Percentiles rank a stretch among this genome's conserved stretches.
phyloP scores from a whole-genome alignment of 208 protist species.

The Acanthamoeba culbertsoni region DNA sequence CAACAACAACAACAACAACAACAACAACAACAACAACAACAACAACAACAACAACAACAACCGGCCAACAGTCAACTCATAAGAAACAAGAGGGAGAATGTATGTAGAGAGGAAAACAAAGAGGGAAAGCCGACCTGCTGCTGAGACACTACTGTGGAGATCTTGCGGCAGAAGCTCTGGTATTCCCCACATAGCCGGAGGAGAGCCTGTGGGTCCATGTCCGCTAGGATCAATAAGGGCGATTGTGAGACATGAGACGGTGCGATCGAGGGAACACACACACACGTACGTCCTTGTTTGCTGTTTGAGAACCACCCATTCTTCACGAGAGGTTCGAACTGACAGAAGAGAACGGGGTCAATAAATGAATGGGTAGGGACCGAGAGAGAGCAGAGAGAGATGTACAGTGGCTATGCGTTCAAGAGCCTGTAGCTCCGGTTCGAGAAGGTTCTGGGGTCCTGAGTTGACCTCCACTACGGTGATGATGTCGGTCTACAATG shows the following conservation, averaged over 20 bases:
- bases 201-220: slow-evolving; percentile 29
- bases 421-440: neutral
- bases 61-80: too few species aligned
- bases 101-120: too few species aligned
- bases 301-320: neutral
- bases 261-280: too few species aligned
- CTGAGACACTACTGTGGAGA: neutral
- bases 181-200: slow-evolving; percentile 41
- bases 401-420: neutral
- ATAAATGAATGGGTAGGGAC: too few species aligned
- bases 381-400: neutral
- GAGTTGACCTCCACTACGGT: slow-evolving; percentile 17
- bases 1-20: too few species aligned
- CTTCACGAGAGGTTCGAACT: slow-evolving; percentile 46
- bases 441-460: neutral
- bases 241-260: too few species aligned
- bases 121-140: slow-evolving; percentile 11
- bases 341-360: too few species aligned
- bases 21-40: too few species aligned
- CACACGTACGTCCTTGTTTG: neutral
- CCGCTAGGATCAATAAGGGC: too few species aligned
- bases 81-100: too few species aligned
- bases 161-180: slow-evolving; percentile 51
- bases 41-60: too few species aligned
- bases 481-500: neutral